Evolutionary conservation across 768 basidiomycete species (phyloP), one percentile per base, ranked within the genome.

Genomic region (Neoboletus subvelutipes): DNA sequence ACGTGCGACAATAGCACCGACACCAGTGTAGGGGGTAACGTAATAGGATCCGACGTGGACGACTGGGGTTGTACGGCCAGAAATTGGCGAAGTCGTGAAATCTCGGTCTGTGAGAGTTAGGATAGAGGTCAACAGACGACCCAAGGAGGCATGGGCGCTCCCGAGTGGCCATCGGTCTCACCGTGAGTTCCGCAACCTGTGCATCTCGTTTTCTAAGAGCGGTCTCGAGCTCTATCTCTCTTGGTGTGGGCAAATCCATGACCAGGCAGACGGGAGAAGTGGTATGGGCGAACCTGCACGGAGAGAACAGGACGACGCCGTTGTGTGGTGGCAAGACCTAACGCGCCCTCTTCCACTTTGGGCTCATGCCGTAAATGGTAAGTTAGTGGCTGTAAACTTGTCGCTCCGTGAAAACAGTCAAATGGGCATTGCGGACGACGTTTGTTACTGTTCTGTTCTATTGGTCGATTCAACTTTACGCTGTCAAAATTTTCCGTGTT

Each of bases 201-300:
- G 77, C 76, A 72, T 94, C 90, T 67, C 88, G 82, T 68, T 86
- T 80, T 64, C 89, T 79, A n/a, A 93, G 75, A 15, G 88, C 78
- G 29, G 83, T 80, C 73, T 94, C 92, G 41, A 94, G 84, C 71
- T 92, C 89, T 59, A 91, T 77, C 73, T 93, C 90, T 71, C 91
- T 80, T 51, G 83, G 74, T 45, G 86, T 81, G 22, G 91, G 92
- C 34, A 90, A 73, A 58, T 84, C 82, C 88, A 90, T 90, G 68
- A 54, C 48, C 56, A 56, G 36, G 55, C 61, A 20, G 56, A 66
- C 43, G 55, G 56, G 54, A 18, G 29, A 56, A 61, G 45, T 34
- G 43, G 37, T 46, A 51, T 46, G 52, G 59, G 54, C 62, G 46
- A 51, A 41, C 58, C 57, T 62, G 56, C 46, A 50, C 42, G 53